phyloP scores from a whole-genome alignment of 1,284 basidiomycete species.

The Heterobasidion parviporum region DNA sequence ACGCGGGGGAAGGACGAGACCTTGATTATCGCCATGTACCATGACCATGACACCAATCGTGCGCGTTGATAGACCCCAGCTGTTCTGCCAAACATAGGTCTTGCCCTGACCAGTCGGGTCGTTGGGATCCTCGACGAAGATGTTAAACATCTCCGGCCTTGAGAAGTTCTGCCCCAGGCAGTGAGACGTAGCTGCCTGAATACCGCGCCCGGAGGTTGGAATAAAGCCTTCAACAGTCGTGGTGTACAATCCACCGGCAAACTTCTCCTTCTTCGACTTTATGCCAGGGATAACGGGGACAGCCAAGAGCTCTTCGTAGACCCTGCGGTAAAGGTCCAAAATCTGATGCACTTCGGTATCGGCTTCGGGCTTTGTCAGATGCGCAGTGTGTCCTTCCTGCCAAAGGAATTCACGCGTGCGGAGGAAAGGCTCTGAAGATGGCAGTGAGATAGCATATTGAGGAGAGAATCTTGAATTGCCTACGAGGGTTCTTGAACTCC shows the following conservation, averaged over 20 bases:
- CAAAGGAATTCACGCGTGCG: constrained; percentile 99
- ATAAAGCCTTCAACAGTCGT: constrained; percentile 99
- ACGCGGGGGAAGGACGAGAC: constrained; percentile 90
- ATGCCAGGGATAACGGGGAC: constrained; percentile 95
- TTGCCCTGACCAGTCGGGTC: constrained; percentile 63
- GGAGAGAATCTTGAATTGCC: constrained; percentile 11
- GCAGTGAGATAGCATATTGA: not conserved
- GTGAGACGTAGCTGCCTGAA: constrained; percentile 97
- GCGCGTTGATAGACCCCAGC: constrained; percentile 96
- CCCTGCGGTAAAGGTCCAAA: constrained; percentile 90
- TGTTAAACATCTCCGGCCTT: constrained; percentile 94
- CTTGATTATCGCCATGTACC: constrained; percentile 98
- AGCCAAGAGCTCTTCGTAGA: constrained; percentile 97
- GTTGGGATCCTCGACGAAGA: constrained; percentile 90
- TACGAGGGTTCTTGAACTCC: constrained; percentile 99
- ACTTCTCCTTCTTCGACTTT: constrained; percentile 99
- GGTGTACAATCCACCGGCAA: constrained; percentile 96
- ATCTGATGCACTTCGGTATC: constrained; percentile 90
- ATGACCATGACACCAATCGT: constrained; percentile 99
- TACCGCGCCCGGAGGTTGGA: constrained; percentile 93
- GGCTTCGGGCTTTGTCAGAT: constrained; percentile 84
- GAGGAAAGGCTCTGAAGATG: constrained; percentile 81
- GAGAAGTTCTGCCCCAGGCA: constrained; percentile 99
- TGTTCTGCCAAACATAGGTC: constrained; percentile 94
- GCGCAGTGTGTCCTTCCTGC: constrained; percentile 99